Percentiles rank a stretch among this genome's conserved stretches.
Conservation (phyloP, 2,329 filamentous ascomycete species). For the Orbilia javanica region DNA sequence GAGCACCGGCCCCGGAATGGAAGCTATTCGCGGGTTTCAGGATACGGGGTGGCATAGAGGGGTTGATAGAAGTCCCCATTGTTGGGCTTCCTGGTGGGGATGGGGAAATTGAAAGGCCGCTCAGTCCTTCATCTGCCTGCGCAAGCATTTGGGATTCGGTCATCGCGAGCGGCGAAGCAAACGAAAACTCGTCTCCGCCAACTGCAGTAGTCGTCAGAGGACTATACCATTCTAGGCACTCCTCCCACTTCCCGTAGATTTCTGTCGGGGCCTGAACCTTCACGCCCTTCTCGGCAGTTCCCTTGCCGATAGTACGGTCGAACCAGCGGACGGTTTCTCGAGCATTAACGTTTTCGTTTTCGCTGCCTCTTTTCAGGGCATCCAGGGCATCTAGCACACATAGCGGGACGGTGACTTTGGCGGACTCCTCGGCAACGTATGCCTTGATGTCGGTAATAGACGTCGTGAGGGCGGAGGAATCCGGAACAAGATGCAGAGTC, state of each 20-base stretch:
- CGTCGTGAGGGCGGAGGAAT: constrained; percentile 69
- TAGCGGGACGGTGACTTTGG: constrained; percentile 69
- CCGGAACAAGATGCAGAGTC: constrained; percentile 70
- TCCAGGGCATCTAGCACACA: constrained; percentile 65
- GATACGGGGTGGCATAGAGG: constrained; percentile 49
- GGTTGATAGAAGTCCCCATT: constrained; percentile 11
- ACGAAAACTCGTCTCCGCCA: constrained; percentile 39
- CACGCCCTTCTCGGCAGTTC: constrained; percentile 67
- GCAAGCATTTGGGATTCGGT: constrained; percentile 54
- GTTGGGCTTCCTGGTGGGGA: constrained; percentile 50
- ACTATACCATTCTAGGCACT: constrained; percentile 59
- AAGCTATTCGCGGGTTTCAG: constrained; percentile 41
- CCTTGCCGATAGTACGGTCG: constrained; percentile 68
- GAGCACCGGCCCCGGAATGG: constrained; percentile 27
- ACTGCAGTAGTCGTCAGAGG: constrained; percentile 40
- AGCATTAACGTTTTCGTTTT: constrained; percentile 67
- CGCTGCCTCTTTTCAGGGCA: constrained; percentile 62
- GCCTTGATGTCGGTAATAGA: constrained; percentile 70
- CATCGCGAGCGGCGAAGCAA: constrained; percentile 49
- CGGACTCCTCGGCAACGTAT: constrained; percentile 68
- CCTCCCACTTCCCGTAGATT: constrained; percentile 66
- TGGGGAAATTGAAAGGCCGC: constrained; percentile 45
- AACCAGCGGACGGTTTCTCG: constrained; percentile 70
- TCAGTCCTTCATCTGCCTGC: constrained; percentile 34
- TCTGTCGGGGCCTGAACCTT: constrained; percentile 69